Percentiles rank a stretch among this genome's conserved stretches.
Conservation (phyloP, 495 filamentous ascomycete genomes). For the Hypoxylon cercidicola region DNA sequence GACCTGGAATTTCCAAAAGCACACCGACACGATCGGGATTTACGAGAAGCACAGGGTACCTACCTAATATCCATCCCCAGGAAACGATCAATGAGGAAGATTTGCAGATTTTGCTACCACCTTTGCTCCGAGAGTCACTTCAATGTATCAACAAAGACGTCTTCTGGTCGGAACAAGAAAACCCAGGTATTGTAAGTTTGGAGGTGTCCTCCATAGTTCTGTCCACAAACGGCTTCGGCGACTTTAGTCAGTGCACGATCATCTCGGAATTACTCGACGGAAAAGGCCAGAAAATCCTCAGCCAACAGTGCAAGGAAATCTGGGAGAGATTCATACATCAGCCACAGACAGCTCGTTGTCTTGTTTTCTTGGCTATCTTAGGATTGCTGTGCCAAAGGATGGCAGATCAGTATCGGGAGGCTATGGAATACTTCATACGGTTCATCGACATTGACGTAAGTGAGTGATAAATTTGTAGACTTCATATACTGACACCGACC, state of each 20-base stretch:
- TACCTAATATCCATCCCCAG: too few species aligned
- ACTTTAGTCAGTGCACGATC: constrained; percentile 27
- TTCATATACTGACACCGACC: not conserved
- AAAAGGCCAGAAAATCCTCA: not conserved
- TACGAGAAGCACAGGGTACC: not conserved
- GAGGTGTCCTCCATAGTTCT: constrained; percentile 26
- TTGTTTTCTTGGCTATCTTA: constrained; percentile 26
- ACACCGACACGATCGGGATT: not conserved
- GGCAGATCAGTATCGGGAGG: constrained; percentile 1
- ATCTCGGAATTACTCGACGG: constrained; percentile 15
- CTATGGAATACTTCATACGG: constrained; percentile 11
- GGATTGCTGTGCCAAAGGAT: constrained; percentile 24
- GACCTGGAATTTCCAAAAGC: not conserved
- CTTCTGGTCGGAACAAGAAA: not conserved
- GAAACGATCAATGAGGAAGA: not conserved
- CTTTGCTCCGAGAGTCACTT: not conserved
- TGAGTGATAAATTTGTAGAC: not conserved
- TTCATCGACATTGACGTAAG: constrained; percentile 18
- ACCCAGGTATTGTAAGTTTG: constrained; percentile 2
- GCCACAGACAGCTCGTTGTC: constrained; percentile 32
- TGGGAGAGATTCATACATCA: constrained; percentile 35
- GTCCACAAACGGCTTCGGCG: constrained; percentile 31
- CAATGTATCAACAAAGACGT: not conserved
- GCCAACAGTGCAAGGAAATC: constrained; percentile 10
- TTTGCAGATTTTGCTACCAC: constrained; percentile 1